phyloP scores from a whole-genome alignment of 192 early-diverging fungal species.

The Entomortierella beljakovae region DNA sequence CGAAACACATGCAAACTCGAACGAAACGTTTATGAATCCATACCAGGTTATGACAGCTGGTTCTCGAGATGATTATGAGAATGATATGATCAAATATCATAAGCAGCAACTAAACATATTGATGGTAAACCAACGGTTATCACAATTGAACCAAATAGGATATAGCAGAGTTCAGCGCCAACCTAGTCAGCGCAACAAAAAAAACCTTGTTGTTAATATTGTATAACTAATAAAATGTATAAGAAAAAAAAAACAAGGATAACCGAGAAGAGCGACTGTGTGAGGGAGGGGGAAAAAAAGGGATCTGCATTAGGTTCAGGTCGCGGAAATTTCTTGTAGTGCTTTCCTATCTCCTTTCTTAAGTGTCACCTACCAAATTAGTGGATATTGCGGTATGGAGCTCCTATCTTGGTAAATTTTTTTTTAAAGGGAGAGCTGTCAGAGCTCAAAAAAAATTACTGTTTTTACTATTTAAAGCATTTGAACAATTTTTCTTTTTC shows the following conservation, averaged over 20 bases:
- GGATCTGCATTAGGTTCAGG: too few relatives aligned
- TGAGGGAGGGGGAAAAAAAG: too few relatives aligned
- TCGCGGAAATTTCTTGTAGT: too few relatives aligned
- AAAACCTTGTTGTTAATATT: slow-evolving; percentile 39
- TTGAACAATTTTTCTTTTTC: too few relatives aligned
- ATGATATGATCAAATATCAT: slow-evolving; percentile 5
- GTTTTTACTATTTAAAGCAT: too few relatives aligned
- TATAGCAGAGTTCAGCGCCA: slow-evolving; percentile 15
- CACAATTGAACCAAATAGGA: not conserved
- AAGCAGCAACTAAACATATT: not conserved
- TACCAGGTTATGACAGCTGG: not conserved
- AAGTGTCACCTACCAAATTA: too few relatives aligned
- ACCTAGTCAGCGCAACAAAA: slow-evolving; percentile 44
- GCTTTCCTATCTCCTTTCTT: too few relatives aligned
- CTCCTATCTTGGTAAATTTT: too few relatives aligned
- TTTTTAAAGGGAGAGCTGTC: too few relatives aligned
- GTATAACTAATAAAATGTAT: not conserved
- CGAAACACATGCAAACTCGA: not conserved
- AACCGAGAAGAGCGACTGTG: too few relatives aligned
- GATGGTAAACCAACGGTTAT: not conserved
- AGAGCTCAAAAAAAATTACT: too few relatives aligned
- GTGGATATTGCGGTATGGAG: too few relatives aligned
- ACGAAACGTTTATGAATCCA: slow-evolving; percentile 2
- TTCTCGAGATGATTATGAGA: slow-evolving; percentile 6
- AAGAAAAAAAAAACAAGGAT: not conserved